phyloP scores from a whole-genome alignment of 805 yeast species.

The Wickerhamomyces mucosus region DNA sequence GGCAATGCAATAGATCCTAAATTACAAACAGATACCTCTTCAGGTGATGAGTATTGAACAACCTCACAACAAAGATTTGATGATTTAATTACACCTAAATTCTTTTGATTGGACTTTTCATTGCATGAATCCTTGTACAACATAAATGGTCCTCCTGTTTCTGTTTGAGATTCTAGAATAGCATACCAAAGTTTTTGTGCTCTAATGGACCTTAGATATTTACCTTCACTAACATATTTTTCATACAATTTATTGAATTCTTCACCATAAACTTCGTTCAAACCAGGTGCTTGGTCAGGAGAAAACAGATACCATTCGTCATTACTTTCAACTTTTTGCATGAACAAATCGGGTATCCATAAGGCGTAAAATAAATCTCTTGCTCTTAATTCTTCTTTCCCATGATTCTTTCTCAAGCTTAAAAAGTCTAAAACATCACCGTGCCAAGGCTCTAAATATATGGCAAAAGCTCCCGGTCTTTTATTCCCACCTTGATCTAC shows the following conservation, averaged over 20 bases:
- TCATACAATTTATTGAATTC: conserved; percentile 69
- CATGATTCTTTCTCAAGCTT: conserved; percentile 87
- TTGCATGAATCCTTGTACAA: conserved; percentile 92
- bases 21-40: conserved; percentile 94
- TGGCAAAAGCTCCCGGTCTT: conserved; percentile 95
- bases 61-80: conserved; percentile 94
- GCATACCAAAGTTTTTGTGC: conserved; percentile 95
- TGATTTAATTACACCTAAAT: conserved; percentile 86
- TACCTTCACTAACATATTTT: conserved; percentile 62
- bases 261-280: conserved; percentile 75
- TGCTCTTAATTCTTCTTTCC: conserved; percentile 90
- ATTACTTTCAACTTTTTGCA: conserved; percentile 77
- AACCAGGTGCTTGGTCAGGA: conserved; percentile 83
- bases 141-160: conserved; percentile 95
- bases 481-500: conserved; percentile 99
- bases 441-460: conserved; percentile 97
- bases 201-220: conserved; percentile 53
- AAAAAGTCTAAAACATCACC: conserved; percentile 82
- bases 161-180: conserved; percentile 86
- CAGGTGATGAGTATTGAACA: conserved; percentile 82
- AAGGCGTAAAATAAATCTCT: conserved; percentile 88
- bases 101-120: conserved; percentile 80
- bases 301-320: conserved; percentile 86
- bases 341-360: conserved; percentile 93
- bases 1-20: conserved; percentile 89